phyloP scores from a whole-genome alignment of 345 rosid genomes.

The Lenwebbia sp. region DNA sequence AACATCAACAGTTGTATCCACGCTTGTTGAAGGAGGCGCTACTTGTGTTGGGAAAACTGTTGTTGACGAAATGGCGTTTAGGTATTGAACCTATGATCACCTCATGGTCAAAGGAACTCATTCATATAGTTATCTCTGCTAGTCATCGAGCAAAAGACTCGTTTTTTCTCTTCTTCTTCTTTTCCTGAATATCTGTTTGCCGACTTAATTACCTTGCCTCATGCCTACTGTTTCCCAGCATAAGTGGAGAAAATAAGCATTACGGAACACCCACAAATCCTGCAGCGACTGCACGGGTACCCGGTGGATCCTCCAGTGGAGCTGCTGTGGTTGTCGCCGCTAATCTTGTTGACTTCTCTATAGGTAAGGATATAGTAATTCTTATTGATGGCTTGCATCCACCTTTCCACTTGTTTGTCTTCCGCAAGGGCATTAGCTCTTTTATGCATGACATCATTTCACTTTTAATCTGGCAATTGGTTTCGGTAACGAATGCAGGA shows the following conservation, averaged over 20 bases:
- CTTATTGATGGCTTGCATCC: not conserved
- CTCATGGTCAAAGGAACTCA: not conserved
- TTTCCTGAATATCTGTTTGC: not conserved
- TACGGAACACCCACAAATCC: conserved; percentile 88
- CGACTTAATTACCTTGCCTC: not conserved
- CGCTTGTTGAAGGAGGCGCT: conserved; percentile 90
- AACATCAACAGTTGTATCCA: conserved; percentile 51
- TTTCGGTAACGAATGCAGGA: not conserved
- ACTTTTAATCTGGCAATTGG: not conserved
- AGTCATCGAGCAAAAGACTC: not conserved
- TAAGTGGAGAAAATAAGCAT: conserved; percentile 80
- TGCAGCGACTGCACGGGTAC: conserved; percentile 48
- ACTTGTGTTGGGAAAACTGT: conserved; percentile 89
- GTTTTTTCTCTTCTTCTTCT: not conserved
- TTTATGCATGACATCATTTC: not conserved
- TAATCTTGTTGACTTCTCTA: conserved; percentile 68
- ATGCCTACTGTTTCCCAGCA: conserved; percentile 35
- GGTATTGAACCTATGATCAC: conserved; percentile 20
- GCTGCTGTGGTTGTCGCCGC: conserved; percentile 95
- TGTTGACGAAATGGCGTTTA: conserved; percentile 72
- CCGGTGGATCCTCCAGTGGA: conserved; percentile 93
- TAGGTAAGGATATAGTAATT: conserved; percentile 38
- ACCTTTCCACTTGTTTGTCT: not conserved
- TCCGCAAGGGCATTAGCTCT: not conserved
- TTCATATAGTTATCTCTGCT: not conserved